Evolutionary conservation across 495 filamentous ascomycete genomes (phyloP), one percentile per base, ranked within the genome.

Genomic region (Hyaloscypha variabilis): DNA sequence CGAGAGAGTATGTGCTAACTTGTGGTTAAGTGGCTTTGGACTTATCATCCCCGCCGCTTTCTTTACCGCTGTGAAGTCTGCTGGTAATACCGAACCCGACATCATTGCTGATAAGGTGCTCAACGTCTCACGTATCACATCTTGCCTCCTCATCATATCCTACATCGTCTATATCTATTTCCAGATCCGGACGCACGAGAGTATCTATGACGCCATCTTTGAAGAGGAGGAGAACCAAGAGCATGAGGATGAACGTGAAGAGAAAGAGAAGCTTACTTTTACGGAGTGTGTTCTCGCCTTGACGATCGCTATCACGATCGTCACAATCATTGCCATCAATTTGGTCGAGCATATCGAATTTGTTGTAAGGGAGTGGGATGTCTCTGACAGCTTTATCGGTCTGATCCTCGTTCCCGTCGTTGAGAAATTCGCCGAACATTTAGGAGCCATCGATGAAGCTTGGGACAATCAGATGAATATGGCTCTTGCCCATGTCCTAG

Each of bases 381-480:
- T 98, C 23, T 88, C 85, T 0, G 94, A 98, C 71, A 86, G 87
- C 21, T 94, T 94, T 73, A 85, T 94, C 76, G 91, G 91, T 60
- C 77, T 94, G 65, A 91, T 92, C 62, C 79, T 92, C 4, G 79
- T 93, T 0, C 94, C 94, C 3, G 79, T 98, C 1, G 93, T 97
- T 8, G 94, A 97, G 71, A 98, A 98, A 73, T 89, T 88, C 0
- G 92, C 92, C 11, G 94, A 97, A 79, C 94, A 97, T 74, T 77
- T 97, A 30, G 95, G 90, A 1, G 91, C 94, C n/a, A 78, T 98
- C 56, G 94, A 98, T 75, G 94, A 97, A 81, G 94, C 94, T 19
- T 97, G 88, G 83, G 91, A 93, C 73, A 86, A 90, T 75, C 88
- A 82, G 72, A 91, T 92, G 86, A 97, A 97, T 78, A 95, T 96